phyloP scores from a whole-genome alignment of 2,329 filamentous ascomycete species.

The Colletotrichum endophyticum region DNA sequence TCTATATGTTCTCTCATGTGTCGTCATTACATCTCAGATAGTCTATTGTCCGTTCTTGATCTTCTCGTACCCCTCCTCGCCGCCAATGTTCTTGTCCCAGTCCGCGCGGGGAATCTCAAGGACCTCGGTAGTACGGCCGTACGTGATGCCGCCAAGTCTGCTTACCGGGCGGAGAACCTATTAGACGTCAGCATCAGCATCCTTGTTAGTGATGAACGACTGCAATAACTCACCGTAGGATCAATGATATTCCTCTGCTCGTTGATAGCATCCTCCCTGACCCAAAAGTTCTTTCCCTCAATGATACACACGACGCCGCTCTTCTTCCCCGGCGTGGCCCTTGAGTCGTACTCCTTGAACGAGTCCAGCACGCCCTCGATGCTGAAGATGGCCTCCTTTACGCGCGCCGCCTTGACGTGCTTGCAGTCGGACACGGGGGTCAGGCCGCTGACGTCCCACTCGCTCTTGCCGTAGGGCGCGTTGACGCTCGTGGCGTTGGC shows the following conservation, averaged over 20 bases:
- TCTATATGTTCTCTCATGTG: neutral
- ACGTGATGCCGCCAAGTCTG: slow-evolving; percentile 86
- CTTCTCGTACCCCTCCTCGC: slow-evolving; percentile 60
- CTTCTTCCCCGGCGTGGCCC: slow-evolving; percentile 72
- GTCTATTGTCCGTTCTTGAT: slow-evolving; percentile 50
- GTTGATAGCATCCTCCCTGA: slow-evolving; percentile 85
- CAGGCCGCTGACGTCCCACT: slow-evolving; percentile 68
- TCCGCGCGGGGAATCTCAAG: slow-evolving; percentile 73
- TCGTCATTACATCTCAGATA: neutral
- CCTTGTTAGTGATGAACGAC: neutral
- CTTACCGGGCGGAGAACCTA: slow-evolving; percentile 76
- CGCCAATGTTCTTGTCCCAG: slow-evolving; percentile 57
- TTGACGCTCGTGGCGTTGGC: slow-evolving; percentile 84
- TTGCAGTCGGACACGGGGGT: slow-evolving; percentile 69
- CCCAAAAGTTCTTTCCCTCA: slow-evolving; percentile 89
- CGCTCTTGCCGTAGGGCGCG: slow-evolving; percentile 75
- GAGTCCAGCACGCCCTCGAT: slow-evolving; percentile 82
- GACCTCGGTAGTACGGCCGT: slow-evolving; percentile 71
- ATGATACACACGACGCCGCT: slow-evolving; percentile 77
- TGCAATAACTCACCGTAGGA: slow-evolving; percentile 57
- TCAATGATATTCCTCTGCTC: slow-evolving; percentile 77
- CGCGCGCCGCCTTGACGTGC: slow-evolving; percentile 73
- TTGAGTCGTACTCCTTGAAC: slow-evolving; percentile 78
- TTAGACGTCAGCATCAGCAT: neutral
- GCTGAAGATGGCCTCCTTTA: slow-evolving; percentile 82